Evolutionary conservation across 1,284 basidiomycete genomes (phyloP).

Genomic region (Ganoderma lingzhi): DNA sequence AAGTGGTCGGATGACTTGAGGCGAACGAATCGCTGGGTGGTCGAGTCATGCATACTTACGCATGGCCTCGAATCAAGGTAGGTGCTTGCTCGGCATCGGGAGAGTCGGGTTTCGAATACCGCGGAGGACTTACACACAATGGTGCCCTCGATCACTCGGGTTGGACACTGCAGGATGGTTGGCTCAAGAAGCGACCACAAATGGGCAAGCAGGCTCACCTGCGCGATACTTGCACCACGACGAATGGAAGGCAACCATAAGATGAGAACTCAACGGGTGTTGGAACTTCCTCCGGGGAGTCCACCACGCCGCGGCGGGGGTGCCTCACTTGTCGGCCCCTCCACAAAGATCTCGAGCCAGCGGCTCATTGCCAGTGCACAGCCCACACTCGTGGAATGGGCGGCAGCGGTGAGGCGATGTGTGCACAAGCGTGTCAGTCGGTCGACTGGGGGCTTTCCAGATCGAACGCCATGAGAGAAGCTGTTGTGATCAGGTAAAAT

Average conservation of each 20-base stretch:
- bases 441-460: neutral
- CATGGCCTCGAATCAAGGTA: neutral
- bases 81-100: neutral
- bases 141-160: neutral
- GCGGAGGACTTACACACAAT: too few species aligned
- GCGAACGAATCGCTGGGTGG: slow-evolving; percentile 10
- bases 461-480: neutral
- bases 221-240: neutral
- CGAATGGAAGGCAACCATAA: neutral
- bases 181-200: too few species aligned
- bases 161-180: neutral
- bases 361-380: neutral
- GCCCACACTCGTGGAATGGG: neutral
- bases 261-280: neutral
- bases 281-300: neutral
- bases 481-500: neutral
- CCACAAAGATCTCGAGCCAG: neutral
- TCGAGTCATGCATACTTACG: neutral
- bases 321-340: neutral
- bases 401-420: neutral
- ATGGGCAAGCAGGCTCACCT: neutral
- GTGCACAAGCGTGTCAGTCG: neutral
- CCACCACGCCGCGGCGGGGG: neutral
- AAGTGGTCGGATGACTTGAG: slow-evolving; percentile 7
- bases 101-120: neutral